Conservation (phyloP, 768 basidiomycete genomes). For the Lentinula guzmanii region DNA sequence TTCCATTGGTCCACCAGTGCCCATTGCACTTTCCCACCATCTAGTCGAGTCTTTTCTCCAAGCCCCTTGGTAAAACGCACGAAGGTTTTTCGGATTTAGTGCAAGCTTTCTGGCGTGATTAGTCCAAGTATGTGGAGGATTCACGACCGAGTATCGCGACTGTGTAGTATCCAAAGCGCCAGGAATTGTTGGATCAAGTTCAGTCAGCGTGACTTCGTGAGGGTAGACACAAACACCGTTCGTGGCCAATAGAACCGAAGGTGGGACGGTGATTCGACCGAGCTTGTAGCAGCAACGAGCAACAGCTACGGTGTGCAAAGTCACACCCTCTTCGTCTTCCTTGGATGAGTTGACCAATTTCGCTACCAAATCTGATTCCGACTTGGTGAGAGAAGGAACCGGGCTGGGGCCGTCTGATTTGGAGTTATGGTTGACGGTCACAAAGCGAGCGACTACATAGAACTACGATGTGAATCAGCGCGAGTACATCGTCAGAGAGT, state of each 20-base stretch:
- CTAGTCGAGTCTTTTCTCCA: conserved; percentile 60
- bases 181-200: neutral
- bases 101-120: conserved; percentile 27
- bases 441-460: conserved; percentile 4
- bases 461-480: neutral
- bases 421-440: neutral
- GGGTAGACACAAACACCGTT: conserved; percentile 46
- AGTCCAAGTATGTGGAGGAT: conserved; percentile 47
- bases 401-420: neutral
- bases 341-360: conserved; percentile 15
- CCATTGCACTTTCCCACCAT: conserved; percentile 65
- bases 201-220: neutral
- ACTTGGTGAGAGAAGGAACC: neutral
- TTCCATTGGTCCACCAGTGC: conserved; percentile 33
- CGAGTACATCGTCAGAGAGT: too few relatives aligned
- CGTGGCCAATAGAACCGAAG: conserved; percentile 50
- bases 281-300: conserved; percentile 65
- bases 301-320: conserved; percentile 57
- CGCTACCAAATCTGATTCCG: neutral
- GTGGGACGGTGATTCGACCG: conserved; percentile 70
- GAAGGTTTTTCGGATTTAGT: conserved; percentile 24
- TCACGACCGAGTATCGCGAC: conserved; percentile 30
- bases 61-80: conserved; percentile 42
- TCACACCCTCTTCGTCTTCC: conserved; percentile 55
- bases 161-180: conserved; percentile 23